These are phyloP conservation scores for Eutypa lata DNA, from an alignment of 2,329 filamentous ascomycete genomes.

Conservation along the genomic window DNA sequence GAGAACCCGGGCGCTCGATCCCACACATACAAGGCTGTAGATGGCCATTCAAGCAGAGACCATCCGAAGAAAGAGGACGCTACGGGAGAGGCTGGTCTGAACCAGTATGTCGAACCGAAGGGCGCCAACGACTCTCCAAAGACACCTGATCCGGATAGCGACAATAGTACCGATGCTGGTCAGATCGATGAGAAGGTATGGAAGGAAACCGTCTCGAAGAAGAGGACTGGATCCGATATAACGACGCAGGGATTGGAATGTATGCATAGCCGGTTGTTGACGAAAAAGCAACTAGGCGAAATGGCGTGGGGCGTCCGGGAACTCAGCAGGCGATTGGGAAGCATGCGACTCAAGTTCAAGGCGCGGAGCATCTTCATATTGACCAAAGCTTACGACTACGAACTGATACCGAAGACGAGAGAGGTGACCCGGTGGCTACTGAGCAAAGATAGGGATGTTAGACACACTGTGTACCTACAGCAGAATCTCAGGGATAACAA, in stretches of 20 bases:
- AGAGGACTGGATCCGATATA: slow-evolving; percentile 39
- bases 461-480: slow-evolving; percentile 82
- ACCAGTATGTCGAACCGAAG: slow-evolving; percentile 33
- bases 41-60: slow-evolving; percentile 13
- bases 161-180: slow-evolving; percentile 41
- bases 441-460: slow-evolving; percentile 60
- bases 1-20: slow-evolving; percentile 37
- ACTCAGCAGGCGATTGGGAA: slow-evolving; percentile 80
- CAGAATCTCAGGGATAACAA: slow-evolving; percentile 68
- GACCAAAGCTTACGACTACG: slow-evolving; percentile 86
- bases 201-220: slow-evolving; percentile 45
- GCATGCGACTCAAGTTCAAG: slow-evolving; percentile 76
- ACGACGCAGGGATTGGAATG: slow-evolving; percentile 24
- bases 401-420: slow-evolving; percentile 72
- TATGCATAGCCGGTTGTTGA: slow-evolving; percentile 70
- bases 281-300: slow-evolving; percentile 90
- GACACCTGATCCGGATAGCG: slow-evolving; percentile 37
- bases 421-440: slow-evolving; percentile 80
- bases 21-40: slow-evolving; percentile 36
- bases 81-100: slow-evolving; percentile 22
- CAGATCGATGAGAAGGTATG: slow-evolving; percentile 57
- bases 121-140: slow-evolving; percentile 19
- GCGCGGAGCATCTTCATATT: slow-evolving; percentile 83
- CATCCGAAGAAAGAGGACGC: slow-evolving; percentile 18
- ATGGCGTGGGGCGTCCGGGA: slow-evolving; percentile 97